Base-by-base conservation (phyloP, 441 rosid species). In the Dalechampia spathulata region DNA sequence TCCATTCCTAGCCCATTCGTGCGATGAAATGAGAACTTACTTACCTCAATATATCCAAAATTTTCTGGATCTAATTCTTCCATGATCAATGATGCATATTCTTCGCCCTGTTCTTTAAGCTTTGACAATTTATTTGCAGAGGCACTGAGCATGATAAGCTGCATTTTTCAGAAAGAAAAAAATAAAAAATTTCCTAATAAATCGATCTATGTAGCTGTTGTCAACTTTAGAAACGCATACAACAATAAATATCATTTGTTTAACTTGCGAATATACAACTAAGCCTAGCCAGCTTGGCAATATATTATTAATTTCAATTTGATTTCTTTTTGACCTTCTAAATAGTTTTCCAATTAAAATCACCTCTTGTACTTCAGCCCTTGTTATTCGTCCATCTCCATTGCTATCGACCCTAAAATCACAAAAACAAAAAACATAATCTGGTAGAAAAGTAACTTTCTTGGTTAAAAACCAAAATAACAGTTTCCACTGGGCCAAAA, bases 1-100 rank as follows among this genome's bases (percentile, higher is more conserved):
- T 20, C 15, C 19, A 8, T 14, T 49, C 15, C 9, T 0, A 5
- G 15, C 4, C 20, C 7, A 37, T 5, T 13, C 23, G 2, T 23
- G 4, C 2, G 14, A 48, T 30, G 5, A 2, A 34, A 34, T 34
- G 26, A 36, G 38, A 16, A 26, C 7, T n/a, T 13, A 1, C 30
- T 54, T 75, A 89, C 99, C 99, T 93, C 99, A 45, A 93, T 93
- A 58, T 85, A 93, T 41, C 99, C 96, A 26, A 87, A 64, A 63
- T 81, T 81, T 76, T 93, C 99, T 1, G 99, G 97, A 70, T 93
- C 99, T 27, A 93, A 71, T 57, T 93, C 99, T 73, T 93, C 99
- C 99, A 93, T 93, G 46, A 93, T 93, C 40, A 93, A 71, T n/a
- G 89, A 75, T 36, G 99, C 96, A 52, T 93, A 93, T 62, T 85